Conservation (phyloP, 192 early-diverging fungal species). For the Blastocladiella britannica region DNA sequence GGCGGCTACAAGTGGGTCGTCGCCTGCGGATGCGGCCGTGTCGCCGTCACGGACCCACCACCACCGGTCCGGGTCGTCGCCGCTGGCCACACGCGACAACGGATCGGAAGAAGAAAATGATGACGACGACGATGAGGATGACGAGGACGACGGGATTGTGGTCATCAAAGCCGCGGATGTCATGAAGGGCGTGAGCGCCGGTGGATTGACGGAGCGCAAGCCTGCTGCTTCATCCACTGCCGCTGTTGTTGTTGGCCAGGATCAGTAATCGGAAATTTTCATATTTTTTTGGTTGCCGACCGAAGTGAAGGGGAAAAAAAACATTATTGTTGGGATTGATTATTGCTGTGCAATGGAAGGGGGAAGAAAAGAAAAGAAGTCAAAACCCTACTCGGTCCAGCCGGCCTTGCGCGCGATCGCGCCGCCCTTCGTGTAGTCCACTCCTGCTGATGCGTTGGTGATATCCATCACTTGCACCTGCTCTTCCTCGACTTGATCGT, state of each 20-base stretch:
- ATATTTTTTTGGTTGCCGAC: neutral
- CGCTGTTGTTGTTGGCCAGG: neutral
- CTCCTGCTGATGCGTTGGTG: too few relatives aligned
- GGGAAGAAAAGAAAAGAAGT: conserved; percentile 43
- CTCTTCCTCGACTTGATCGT: too few relatives aligned
- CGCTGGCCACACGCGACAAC: neutral
- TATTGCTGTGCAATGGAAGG: neutral
- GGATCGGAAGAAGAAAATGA: neutral
- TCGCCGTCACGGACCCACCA: too few relatives aligned
- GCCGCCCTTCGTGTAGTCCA: too few relatives aligned
- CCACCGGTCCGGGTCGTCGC: neutral
- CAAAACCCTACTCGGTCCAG: too few relatives aligned
- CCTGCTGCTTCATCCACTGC: neutral
- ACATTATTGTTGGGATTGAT: too few relatives aligned
- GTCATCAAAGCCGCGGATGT: neutral
- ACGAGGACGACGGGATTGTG: neutral
- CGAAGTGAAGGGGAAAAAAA: neutral
- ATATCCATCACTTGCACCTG: too few relatives aligned
- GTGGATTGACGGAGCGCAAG: neutral
- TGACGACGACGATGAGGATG: neutral
- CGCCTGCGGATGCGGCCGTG: too few relatives aligned
- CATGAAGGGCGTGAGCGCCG: neutral
- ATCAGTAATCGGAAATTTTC: neutral
- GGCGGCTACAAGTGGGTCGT: too few relatives aligned
- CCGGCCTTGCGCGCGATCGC: too few relatives aligned